phyloP scores from a whole-genome alignment of 2,329 filamentous ascomycete genomes.

The Alternaria viburni region DNA sequence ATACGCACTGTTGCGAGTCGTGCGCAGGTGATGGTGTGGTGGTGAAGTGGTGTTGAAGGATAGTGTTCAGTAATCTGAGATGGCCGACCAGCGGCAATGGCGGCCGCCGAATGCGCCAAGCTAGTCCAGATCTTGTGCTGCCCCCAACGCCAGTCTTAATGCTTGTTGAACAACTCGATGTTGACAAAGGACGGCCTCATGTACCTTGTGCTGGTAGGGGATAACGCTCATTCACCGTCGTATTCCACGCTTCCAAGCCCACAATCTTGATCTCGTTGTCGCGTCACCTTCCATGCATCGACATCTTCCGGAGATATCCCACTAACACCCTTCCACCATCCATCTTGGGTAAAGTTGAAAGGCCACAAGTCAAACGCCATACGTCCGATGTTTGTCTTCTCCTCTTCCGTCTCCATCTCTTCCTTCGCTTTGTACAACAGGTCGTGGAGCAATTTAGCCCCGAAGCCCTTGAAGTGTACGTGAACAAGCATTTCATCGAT shows the following conservation, averaged over 20 bases:
- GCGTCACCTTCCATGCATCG: not conserved
- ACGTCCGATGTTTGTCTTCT: not conserved
- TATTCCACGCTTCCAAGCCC: not conserved
- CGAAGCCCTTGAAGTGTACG: not conserved
- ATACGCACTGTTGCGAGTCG: not conserved
- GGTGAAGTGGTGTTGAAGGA: not conserved
- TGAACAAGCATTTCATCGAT: not conserved
- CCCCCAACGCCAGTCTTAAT: not conserved
- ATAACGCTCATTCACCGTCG: not conserved
- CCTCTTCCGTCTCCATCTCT: not conserved
- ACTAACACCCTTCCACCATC: not conserved
- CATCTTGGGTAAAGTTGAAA: not conserved
- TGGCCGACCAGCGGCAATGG: not conserved
- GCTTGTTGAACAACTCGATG: not conserved
- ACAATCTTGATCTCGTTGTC: not conserved
- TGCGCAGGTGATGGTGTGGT: not conserved
- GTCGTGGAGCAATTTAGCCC: not conserved
- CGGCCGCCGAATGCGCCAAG: not conserved
- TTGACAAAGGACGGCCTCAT: not conserved
- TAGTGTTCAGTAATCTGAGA: not conserved
- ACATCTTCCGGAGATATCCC: not conserved
- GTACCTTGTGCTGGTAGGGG: not conserved
- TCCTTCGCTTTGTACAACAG: not conserved
- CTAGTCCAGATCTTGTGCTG: not conserved
- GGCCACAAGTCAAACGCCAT: conserved; percentile 2